Conservation (phyloP, 441 rosid species). For the Gossypium trilobum region DNA sequence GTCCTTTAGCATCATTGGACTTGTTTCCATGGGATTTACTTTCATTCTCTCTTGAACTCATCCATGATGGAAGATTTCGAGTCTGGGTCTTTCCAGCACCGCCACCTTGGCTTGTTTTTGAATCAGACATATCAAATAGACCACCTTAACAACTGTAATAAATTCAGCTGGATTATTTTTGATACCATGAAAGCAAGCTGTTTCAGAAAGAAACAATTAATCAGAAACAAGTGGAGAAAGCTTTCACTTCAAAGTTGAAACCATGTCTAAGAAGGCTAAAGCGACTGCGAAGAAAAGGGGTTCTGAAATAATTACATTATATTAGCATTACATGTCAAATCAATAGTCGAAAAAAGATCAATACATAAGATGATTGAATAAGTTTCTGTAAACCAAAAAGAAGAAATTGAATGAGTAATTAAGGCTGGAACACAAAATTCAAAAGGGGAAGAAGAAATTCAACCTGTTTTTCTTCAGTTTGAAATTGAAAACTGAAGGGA, state of each 20-base stretch:
- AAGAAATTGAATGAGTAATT: background rate
- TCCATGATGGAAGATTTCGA: slow-evolving; percentile 85
- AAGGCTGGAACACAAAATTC: background rate
- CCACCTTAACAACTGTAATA: background rate
- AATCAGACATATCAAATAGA: slow-evolving; percentile 28
- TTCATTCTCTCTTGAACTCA: slow-evolving; percentile 36
- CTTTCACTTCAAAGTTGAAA: background rate
- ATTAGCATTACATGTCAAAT: background rate
- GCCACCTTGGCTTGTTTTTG: slow-evolving; percentile 23
- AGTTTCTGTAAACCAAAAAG: background rate
- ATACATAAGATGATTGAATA: background rate
- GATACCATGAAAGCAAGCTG: slow-evolving; percentile 4
- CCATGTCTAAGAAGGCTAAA: background rate
- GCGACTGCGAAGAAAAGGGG: background rate
- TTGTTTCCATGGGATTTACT: slow-evolving; percentile 26
- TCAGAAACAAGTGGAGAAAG: slow-evolving; percentile 5
- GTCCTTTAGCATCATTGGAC: slow-evolving; percentile 22
- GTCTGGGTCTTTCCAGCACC: slow-evolving; percentile 28
- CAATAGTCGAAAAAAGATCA: background rate
- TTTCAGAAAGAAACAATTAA: background rate
- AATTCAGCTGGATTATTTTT: background rate
- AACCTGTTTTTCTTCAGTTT: background rate
- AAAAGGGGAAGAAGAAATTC: background rate
- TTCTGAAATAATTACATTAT: background rate
- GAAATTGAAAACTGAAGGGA: background rate